Base-by-base conservation (phyloP, 2,329 filamentous ascomycete genomes). In the Truncatella angustata region DNA sequence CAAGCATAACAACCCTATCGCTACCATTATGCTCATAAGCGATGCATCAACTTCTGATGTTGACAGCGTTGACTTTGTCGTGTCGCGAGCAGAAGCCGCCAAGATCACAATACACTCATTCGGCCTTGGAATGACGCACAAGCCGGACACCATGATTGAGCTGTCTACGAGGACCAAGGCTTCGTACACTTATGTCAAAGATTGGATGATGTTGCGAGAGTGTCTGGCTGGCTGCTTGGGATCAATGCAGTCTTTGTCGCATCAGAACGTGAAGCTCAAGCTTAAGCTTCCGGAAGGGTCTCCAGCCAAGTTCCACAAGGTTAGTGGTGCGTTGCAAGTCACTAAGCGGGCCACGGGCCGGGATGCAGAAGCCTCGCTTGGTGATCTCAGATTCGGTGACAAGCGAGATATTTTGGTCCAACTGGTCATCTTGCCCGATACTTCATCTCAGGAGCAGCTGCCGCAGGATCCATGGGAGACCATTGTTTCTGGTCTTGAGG, bases 161-260 rank as follows among this genome's bases (percentile, higher is more conserved):
- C 77, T 99, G 11, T 97, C 94, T 1, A 94, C 90, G 5, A 83
- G 91, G 55, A 99, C 94, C 3, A 99, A 97, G 73, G 94, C 92
- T 4, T 95, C 91, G 1, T 99, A 97, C 66, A 95, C 91, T 1
- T 99, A 97, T 64, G 92, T 99, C 60, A 99, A 97, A 73, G 94
- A 99, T 70, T 99, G 94, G 94, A 97, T 97, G 93, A 99, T 97
- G 93, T 81, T 99, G 32, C 87, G 94, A 24, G 94, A 99, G 70
- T 97, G 94, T 68, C 80, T 97, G 40, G 94, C 92, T 21, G 94
- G 94, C 39, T 97, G 93, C 64, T 76, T 99, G 24, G 94, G 94
- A 43, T 86, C 91, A 12, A 81, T 97, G 66, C 94, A 99, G 70
- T 91, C 90, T 2, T 87, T 91, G 24, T 97, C 94, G n/a, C 94